A percentile compares a stretch with the other conserved stretches of the same genome.
These are phyloP conservation scores for Hymenoscyphus repandus DNA, from an alignment of 2,329 filamentous ascomycete genomes.

Conservation along the genomic window DNA sequence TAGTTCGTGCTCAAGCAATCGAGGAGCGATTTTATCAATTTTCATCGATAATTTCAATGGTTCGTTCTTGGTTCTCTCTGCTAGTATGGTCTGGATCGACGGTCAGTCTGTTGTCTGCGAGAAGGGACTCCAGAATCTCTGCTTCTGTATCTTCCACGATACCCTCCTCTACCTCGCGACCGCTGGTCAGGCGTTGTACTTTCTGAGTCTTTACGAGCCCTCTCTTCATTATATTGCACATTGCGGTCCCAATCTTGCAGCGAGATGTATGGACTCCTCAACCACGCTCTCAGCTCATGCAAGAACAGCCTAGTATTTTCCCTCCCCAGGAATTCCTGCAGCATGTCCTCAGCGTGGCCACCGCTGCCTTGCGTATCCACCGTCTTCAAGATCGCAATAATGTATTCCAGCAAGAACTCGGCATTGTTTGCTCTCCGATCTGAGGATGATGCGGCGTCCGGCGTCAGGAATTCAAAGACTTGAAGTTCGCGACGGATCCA, in stretches of 20 bases:
- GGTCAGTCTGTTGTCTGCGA: too few relatives aligned
- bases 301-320: slow-evolving; percentile 70
- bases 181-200: background rate
- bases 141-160: too few relatives aligned
- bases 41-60: too few relatives aligned
- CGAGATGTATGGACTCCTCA: slow-evolving; percentile 71
- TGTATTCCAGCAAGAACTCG: slow-evolving; percentile 82
- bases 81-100: too few relatives aligned
- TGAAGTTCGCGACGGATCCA: slow-evolving; percentile 82
- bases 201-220: background rate
- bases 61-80: too few relatives aligned
- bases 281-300: slow-evolving; percentile 78
- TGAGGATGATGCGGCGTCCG: slow-evolving; percentile 18
- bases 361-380: slow-evolving; percentile 75
- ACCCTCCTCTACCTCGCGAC: background rate
- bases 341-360: slow-evolving; percentile 73
- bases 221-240: slow-evolving; percentile 27
- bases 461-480: slow-evolving; percentile 69
- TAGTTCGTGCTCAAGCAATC: too few relatives aligned
- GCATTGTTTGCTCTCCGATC: slow-evolving; percentile 59
- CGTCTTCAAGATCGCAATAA: slow-evolving; percentile 76
- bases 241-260: slow-evolving; percentile 69
- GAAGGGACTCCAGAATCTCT: too few relatives aligned
- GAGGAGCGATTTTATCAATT: too few relatives aligned
- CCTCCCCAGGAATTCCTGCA: slow-evolving; percentile 72